phyloP scores from a whole-genome alignment of 345 rosid species.

The Mallotus nudiflorus region DNA sequence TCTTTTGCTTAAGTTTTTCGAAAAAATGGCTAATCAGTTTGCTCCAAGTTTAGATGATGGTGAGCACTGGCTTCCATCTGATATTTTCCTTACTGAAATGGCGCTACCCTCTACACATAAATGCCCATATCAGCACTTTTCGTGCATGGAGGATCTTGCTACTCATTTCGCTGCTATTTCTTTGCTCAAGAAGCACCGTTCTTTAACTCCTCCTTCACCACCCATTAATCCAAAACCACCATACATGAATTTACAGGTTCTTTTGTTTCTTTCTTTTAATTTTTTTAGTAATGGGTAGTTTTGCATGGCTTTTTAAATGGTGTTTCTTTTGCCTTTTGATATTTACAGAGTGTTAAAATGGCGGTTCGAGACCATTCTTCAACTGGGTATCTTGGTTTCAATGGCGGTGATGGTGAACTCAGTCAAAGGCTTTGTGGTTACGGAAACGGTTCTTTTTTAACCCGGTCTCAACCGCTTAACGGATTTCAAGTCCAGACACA shows the following conservation, averaged over 20 bases:
- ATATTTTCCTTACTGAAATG: constrained; percentile 29
- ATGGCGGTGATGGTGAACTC: constrained; percentile 13
- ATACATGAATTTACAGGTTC: constrained; percentile 24
- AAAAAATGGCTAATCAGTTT: constrained; percentile 31
- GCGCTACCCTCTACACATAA: constrained; percentile 5
- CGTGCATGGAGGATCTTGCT: constrained; percentile 37
- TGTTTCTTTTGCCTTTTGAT: neutral
- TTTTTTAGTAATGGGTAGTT: neutral
- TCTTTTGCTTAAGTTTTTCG: too few relatives aligned
- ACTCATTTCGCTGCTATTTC: constrained; percentile 33
- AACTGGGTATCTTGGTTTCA: neutral
- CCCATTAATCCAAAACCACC: neutral
- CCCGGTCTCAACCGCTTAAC: constrained; percentile 19
- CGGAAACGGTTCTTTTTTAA: constrained; percentile 1
- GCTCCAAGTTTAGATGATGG: constrained; percentile 44
- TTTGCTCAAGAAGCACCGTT: constrained; percentile 16
- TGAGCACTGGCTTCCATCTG: constrained; percentile 39
- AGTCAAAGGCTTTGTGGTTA: constrained; percentile 13
- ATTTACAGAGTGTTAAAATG: constrained; percentile 9
- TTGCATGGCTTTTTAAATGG: constrained; percentile 23
- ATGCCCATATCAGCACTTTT: neutral
- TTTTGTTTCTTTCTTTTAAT: neutral
- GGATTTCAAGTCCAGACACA: constrained; percentile 9
- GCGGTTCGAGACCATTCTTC: constrained; percentile 12
- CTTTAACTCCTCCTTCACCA: neutral